phyloP scores from a whole-genome alignment of 495 filamentous ascomycete genomes.

The Endocarpon pusillum region DNA sequence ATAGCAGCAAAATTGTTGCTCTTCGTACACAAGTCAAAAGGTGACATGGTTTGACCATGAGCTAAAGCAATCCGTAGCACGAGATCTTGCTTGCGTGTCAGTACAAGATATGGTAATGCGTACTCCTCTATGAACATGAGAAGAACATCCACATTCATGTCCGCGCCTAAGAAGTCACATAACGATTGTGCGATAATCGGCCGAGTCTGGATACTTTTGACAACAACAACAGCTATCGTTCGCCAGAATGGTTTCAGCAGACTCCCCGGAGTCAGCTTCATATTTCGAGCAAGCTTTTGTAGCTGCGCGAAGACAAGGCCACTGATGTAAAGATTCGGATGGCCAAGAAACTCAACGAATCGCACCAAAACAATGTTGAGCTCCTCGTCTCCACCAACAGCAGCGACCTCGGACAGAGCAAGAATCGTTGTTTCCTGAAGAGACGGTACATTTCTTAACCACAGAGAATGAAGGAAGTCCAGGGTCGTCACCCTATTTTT shows the following conservation, averaged over 20 bases:
- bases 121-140: slow-evolving; percentile 61
- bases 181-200: slow-evolving; percentile 70
- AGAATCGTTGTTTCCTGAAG: slow-evolving; percentile 72
- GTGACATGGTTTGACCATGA: slow-evolving; percentile 39
- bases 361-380: slow-evolving; percentile 70
- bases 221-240: slow-evolving; percentile 57
- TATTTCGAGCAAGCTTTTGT: slow-evolving; percentile 44
- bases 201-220: slow-evolving; percentile 60
- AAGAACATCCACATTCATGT: slow-evolving; percentile 53
- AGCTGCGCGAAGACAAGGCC: slow-evolving; percentile 68
- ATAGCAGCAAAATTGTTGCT: slow-evolving; percentile 61
- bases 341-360: slow-evolving; percentile 72
- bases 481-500: slow-evolving; percentile 53
- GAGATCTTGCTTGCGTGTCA: slow-evolving; percentile 58
- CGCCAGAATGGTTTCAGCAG: slow-evolving; percentile 78
- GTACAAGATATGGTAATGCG: slow-evolving; percentile 71
- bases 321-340: slow-evolving; percentile 62
- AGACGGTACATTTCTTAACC: slow-evolving; percentile 41
- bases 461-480: slow-evolving; percentile 49
- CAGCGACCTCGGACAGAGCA: slow-evolving; percentile 66
- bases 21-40: slow-evolving; percentile 41
- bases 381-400: slow-evolving; percentile 52
- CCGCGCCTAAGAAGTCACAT: slow-evolving; percentile 62
- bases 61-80: slow-evolving; percentile 66
- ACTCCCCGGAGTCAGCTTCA: slow-evolving; percentile 38